Conservation (phyloP, 352 stramenopile species). For the Pythium sukuiense region DNA sequence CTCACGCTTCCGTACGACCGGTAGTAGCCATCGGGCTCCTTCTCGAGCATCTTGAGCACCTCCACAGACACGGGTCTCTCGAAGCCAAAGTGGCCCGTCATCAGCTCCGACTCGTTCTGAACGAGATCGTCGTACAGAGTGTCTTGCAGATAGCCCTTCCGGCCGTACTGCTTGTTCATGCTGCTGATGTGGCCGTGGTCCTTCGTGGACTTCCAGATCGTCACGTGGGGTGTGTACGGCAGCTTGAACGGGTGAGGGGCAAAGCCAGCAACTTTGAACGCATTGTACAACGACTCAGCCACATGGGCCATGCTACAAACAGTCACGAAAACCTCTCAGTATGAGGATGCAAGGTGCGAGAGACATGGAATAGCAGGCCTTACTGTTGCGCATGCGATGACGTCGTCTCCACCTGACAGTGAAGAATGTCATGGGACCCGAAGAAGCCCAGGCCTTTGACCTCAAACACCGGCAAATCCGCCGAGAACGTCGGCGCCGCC, state of each 20-base stretch:
- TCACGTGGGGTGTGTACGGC: slow-evolving; percentile 45
- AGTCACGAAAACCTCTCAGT: neutral
- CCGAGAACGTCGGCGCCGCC: slow-evolving; percentile 7
- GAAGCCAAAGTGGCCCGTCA: slow-evolving; percentile 17
- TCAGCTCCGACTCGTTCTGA: neutral
- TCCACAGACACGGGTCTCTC: slow-evolving; percentile 31
- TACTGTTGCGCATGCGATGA: neutral
- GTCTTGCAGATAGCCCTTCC: slow-evolving; percentile 30
- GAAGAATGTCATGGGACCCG: slow-evolving; percentile 38
- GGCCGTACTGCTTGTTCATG: slow-evolving; percentile 27
- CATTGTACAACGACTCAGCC: slow-evolving; percentile 31
- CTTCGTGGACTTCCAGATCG: slow-evolving; percentile 46
- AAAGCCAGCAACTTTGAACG: slow-evolving; percentile 30
- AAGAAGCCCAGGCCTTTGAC: slow-evolving; percentile 42
- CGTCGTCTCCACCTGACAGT: slow-evolving; percentile 19
- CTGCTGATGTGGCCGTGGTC: slow-evolving; percentile 28
- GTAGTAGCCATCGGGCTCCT: slow-evolving; percentile 29
- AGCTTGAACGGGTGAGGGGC: slow-evolving; percentile 26
- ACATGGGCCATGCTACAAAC: slow-evolving; percentile 30
- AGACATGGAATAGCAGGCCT: neutral
- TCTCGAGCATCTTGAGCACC: slow-evolving; percentile 40
- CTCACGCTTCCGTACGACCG: slow-evolving; percentile 1
- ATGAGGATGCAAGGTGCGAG: too few relatives aligned
- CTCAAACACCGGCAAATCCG: slow-evolving; percentile 21
- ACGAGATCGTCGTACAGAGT: slow-evolving; percentile 28